Conservation (phyloP, 1,284 basidiomycete species). For the Wallemia mellicola region DNA sequence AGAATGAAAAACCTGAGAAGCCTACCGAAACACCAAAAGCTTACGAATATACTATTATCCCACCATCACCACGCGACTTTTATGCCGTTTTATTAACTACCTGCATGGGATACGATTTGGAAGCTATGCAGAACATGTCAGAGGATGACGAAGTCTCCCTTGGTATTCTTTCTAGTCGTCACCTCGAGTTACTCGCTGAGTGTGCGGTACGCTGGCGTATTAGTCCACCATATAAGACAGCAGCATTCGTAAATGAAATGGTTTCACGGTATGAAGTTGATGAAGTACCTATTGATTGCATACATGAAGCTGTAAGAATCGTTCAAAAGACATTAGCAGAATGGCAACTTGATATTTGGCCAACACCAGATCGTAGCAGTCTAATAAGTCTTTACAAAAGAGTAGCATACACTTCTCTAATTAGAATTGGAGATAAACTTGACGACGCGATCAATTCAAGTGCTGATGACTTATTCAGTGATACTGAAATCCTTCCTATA, state of each 20-base stretch:
- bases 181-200: conserved; percentile 57
- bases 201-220: conserved; percentile 76
- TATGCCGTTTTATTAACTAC: conserved; percentile 58
- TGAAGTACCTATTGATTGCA: conserved; percentile 74
- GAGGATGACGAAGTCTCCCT: conserved; percentile 90
- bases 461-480: conserved; percentile 28
- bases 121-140: conserved; percentile 62
- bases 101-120: conserved; percentile 60
- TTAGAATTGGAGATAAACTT: neutral
- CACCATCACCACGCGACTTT: conserved; percentile 52
- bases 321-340: conserved; percentile 40
- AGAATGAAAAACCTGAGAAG: conserved; percentile 19
- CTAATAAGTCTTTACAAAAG: conserved; percentile 2
- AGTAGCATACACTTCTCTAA: neutral
- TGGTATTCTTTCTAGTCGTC: conserved; percentile 54
- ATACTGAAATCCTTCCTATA: conserved; percentile 35
- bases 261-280: conserved; percentile 62
- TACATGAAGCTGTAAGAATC: conserved; percentile 55
- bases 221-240: conserved; percentile 39
- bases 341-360: conserved; percentile 43
- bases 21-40: conserved; percentile 27
- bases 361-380: conserved; percentile 38
- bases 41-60: conserved; percentile 22
- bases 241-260: conserved; percentile 62
- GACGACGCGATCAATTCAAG: neutral